phyloP scores from a whole-genome alignment of 805 yeast species.

The Candida nanaspora region DNA sequence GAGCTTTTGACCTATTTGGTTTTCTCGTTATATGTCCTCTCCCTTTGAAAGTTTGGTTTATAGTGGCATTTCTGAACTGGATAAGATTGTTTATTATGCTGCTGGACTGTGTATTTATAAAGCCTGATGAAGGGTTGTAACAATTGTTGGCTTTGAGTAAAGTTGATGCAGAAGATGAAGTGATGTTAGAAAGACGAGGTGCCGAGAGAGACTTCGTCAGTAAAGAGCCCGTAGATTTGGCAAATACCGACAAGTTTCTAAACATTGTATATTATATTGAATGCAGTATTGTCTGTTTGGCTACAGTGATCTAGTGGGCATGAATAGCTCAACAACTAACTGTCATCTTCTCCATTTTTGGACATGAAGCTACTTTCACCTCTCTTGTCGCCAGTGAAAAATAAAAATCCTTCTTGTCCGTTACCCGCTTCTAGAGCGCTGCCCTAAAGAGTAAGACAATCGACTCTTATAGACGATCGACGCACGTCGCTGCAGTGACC shows the following conservation, averaged over 20 bases:
- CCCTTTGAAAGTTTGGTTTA: slow-evolving; percentile 73
- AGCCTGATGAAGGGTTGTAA: neutral
- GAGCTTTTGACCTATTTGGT: slow-evolving; percentile 50
- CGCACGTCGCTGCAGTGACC: no score
- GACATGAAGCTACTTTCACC: no score
- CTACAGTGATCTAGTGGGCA: no score
- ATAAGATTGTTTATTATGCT: slow-evolving; percentile 2
- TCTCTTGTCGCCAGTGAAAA: neutral
- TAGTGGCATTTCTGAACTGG: slow-evolving; percentile 55
- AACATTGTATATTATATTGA: neutral
- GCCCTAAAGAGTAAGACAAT: no score
- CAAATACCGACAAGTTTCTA: neutral
- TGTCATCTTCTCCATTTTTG: no score
- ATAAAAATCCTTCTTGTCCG: no score
- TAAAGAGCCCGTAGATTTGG: neutral
- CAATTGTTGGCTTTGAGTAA: neutral
- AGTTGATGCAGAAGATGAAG: neutral
- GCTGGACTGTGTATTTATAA: neutral
- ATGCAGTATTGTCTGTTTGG: neutral
- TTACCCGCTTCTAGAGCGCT: no score
- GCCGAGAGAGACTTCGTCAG: neutral
- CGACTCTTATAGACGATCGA: no score
- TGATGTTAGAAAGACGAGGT: neutral
- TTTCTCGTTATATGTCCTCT: slow-evolving; percentile 33
- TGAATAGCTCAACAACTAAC: no score